Conservation (phyloP, 1,284 basidiomycete genomes). For the Malassezia furfur region DNA sequence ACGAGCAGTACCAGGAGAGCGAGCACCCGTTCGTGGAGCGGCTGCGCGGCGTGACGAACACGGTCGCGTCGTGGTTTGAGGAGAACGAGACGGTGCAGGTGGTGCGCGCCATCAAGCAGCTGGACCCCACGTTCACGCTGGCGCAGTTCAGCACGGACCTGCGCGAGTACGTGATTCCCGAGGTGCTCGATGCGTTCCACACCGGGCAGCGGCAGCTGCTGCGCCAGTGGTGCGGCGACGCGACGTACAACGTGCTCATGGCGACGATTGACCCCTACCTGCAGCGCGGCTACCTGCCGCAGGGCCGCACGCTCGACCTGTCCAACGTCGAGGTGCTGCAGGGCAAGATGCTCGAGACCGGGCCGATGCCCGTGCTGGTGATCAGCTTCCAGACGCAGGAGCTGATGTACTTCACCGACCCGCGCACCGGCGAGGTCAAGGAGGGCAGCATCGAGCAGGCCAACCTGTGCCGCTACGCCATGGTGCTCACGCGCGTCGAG, state of each 20-base stretch:
- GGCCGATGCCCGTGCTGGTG: conserved; percentile 74
- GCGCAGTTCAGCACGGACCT: conserved; percentile 82
- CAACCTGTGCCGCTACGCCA: conserved; percentile 84
- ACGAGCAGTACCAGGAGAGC: conserved; percentile 67
- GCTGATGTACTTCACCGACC: conserved; percentile 79
- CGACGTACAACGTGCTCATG: conserved; percentile 83
- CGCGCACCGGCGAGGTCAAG: conserved; percentile 70
- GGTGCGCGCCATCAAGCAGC: conserved; percentile 68
- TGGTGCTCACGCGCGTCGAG: conserved; percentile 77
- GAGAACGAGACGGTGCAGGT: conserved; percentile 97
- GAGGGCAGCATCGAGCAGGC: conserved; percentile 81
- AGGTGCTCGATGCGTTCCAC: conserved; percentile 91
- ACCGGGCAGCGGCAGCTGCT: conserved; percentile 76
- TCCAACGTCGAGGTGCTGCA: conserved; percentile 40
- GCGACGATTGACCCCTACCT: conserved; percentile 93
- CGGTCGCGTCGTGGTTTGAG: conserved; percentile 80
- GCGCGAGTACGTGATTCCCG: conserved; percentile 92
- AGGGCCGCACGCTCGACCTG: conserved; percentile 40
- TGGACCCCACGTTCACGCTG: conserved; percentile 78
- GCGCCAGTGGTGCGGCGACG: conserved; percentile 88
- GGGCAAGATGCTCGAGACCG: conserved; percentile 59
- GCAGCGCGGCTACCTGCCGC: conserved; percentile 62
- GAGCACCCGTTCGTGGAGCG: conserved; percentile 80
- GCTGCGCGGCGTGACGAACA: conserved; percentile 71
- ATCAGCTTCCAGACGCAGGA: conserved; percentile 90